Conservation (phyloP, 75 land plant genomes). For the Pinus albicaulis region DNA sequence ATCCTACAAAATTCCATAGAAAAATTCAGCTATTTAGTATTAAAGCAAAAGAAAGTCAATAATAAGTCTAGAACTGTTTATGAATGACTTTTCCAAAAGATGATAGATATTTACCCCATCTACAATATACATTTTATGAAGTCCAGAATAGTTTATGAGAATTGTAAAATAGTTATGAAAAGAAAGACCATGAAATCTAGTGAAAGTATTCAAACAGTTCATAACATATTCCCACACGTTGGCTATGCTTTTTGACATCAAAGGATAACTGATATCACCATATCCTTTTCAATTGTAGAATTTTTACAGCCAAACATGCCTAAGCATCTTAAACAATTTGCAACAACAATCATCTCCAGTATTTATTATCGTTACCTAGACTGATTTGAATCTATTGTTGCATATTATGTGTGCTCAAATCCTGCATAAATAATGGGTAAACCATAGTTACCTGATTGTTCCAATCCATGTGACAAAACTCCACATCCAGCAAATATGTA, state of each 20-base stretch:
- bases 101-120: neutral
- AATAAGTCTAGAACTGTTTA: neutral
- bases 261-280: neutral
- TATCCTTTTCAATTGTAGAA: neutral
- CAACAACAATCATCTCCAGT: too few species aligned
- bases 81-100: neutral
- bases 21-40: neutral
- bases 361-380: too few species aligned
- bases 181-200: neutral
- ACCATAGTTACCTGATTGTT: slow-evolving; percentile 65
- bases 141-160: neutral
- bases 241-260: too few species aligned
- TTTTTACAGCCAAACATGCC: neutral
- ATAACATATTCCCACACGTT: too few species aligned
- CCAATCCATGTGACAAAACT: slow-evolving; percentile 88
- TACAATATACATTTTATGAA: neutral
- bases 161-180: neutral
- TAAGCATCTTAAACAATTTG: neutral
- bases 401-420: neutral
- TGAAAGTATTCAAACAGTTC: too few species aligned
- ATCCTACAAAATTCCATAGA: slow-evolving; percentile 41
- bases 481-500: slow-evolving; percentile 99
- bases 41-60: neutral
- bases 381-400: too few species aligned
- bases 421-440: neutral